phyloP scores from a whole-genome alignment of 768 basidiomycete genomes.

The Strobilomyces dryophilus region DNA sequence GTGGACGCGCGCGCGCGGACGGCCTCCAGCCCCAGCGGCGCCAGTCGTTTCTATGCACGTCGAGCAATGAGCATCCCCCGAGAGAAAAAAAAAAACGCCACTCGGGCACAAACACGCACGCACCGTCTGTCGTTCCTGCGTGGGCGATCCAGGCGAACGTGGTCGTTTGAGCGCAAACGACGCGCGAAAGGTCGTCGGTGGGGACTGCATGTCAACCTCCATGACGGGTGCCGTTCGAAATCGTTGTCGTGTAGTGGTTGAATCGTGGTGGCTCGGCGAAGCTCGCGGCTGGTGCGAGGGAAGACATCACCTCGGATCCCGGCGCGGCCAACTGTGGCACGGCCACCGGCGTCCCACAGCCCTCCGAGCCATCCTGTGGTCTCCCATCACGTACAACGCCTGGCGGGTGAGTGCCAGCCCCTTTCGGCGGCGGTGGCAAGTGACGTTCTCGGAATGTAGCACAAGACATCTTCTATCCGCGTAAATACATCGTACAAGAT shows the following conservation, averaged over 20 bases:
- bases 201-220: constrained; percentile 55
- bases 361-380: too few species aligned
- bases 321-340: background rate
- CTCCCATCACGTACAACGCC: too few species aligned
- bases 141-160: constrained; percentile 52
- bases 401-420: too few species aligned
- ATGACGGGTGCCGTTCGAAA: constrained; percentile 25
- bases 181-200: constrained; percentile 36
- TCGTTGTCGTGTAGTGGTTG: too few species aligned
- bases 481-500: background rate
- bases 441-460: too few species aligned
- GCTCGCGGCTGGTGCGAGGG: too few species aligned
- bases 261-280: too few species aligned
- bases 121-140: constrained; percentile 56
- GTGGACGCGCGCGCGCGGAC: constrained; percentile 31
- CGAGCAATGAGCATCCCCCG: background rate
- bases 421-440: too few species aligned
- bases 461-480: background rate
- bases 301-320: too few species aligned
- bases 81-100: background rate
- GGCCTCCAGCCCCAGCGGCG: constrained; percentile 25
- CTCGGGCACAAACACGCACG: background rate
- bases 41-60: constrained; percentile 54
- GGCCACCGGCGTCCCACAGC: background rate
- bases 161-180: constrained; percentile 46